Evolutionary conservation across 371 early-diverging fungal genomes (phyloP).

Genomic region (Mucor ambiguus): DNA sequence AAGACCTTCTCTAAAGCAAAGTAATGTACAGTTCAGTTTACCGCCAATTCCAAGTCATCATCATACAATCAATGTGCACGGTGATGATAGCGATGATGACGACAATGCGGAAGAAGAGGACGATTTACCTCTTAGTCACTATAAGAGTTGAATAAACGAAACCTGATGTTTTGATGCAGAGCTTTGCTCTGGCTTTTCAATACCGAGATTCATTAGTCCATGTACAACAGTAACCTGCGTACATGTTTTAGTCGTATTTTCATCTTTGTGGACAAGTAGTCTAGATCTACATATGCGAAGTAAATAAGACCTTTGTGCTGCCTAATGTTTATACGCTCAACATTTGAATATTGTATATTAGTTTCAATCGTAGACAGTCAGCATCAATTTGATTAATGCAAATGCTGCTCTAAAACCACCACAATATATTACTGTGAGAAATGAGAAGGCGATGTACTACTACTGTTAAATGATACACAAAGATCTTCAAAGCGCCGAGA

Average conservation of each 20-base stretch:
- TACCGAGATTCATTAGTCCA: not conserved
- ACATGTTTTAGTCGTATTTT: not conserved
- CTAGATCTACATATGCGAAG: no score
- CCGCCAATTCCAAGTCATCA: conserved; percentile 18
- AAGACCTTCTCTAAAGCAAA: not conserved
- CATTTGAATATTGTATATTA: not conserved
- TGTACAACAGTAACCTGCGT: not conserved
- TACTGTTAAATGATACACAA: not conserved
- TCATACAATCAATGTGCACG: not conserved
- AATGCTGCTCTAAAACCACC: not conserved
- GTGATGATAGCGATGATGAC: not conserved
- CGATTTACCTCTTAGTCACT: conserved; percentile 37
- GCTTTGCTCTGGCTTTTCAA: not conserved
- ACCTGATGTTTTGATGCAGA: not conserved
- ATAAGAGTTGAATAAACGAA: conserved; percentile 15
- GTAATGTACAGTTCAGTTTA: conserved; percentile 21
- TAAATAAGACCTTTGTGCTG: not conserved
- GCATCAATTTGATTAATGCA: not conserved
- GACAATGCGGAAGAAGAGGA: conserved; percentile 31
- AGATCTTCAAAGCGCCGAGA: not conserved
- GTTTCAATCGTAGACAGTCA: not conserved
- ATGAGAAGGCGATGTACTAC: not conserved
- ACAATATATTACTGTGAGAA: not conserved
- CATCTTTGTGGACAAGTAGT: not conserved
- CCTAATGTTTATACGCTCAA: not conserved